Evolutionary conservation across 148 eudicot species (phyloP), one percentile per base, ranked within the genome.

Genomic region (Camellia sinensis): DNA sequence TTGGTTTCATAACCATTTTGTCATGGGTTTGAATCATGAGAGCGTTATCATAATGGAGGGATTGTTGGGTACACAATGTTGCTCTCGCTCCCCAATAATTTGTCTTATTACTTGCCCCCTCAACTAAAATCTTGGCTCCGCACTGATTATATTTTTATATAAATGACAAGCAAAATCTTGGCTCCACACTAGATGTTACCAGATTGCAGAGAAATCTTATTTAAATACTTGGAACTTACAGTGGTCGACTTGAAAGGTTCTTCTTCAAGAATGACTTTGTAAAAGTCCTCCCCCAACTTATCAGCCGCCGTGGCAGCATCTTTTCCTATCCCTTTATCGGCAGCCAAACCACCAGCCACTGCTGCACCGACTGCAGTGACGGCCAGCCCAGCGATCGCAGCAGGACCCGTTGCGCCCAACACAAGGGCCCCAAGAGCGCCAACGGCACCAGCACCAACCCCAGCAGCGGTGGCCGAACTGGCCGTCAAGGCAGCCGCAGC

Each of bases 301-400:
- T 87, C 78, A 7, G 91, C 99, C 1, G 98, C 99, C 4, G 94
- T 87, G 0, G 93, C 84, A 15, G 92, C 97, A 77, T 96, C 97
- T 82, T 87, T 92, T 46, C 91, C 97, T 44, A 85, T 79, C 53
- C 88, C 94, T 78, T 73, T 87, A 40, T 95, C 95, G 0, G 87
- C 92, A 22, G 88, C 93, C 74, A 90, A 74, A 4, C 97, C 97
- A 11, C 97, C 99, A 12, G 90, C 97, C 37, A 89, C 87, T 3
- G 99, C 99, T 9, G 94, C 98, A 53, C 98, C 94, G 54, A 88
- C 92, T 2, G 97, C 97, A 4, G 97, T 95, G n/a, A 80, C 90
- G 0, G 94, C 79, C 73, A 95, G 84, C 3, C 97, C 97, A 50
- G 97, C 97, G 69, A 88, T 90, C 0, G 95, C 95, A 22, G 75